phyloP scores from a whole-genome alignment of 768 basidiomycete species.

The Lentinula sp. region DNA sequence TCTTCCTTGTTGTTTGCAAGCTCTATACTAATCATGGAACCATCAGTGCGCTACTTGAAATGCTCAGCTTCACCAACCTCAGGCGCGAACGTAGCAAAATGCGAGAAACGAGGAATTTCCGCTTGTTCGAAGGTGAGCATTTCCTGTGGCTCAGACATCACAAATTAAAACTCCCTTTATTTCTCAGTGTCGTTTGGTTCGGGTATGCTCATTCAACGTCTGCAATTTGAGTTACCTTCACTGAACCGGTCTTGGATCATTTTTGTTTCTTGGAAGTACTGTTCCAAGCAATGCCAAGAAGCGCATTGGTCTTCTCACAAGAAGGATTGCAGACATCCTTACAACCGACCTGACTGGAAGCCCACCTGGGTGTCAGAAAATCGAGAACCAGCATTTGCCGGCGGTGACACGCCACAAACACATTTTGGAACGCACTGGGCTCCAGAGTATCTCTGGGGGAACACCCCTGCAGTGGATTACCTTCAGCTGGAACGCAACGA shows the following conservation, averaged over 20 bases:
- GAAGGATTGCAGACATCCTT: constrained; percentile 20
- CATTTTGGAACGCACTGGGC: not conserved
- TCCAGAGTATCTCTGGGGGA: constrained; percentile 21
- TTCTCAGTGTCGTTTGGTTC: not conserved
- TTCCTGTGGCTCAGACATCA: not conserved
- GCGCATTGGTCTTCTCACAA: constrained; percentile 35
- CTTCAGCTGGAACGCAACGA: constrained; percentile 23
- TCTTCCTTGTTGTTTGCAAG: too few relatives aligned
- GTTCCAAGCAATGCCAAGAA: constrained; percentile 40
- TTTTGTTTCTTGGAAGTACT: constrained; percentile 20
- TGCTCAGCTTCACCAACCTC: not conserved
- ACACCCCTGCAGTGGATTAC: constrained; percentile 22
- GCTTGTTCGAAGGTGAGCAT: not conserved
- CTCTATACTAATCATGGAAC: not conserved
- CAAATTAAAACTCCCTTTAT: not conserved
- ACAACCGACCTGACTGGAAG: constrained; percentile 17
- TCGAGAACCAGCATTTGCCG: constrained; percentile 15
- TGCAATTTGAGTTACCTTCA: not conserved
- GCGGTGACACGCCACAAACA: not conserved
- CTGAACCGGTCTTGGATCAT: not conserved
- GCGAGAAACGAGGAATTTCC: not conserved
- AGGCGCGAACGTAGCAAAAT: not conserved
- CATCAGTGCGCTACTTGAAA: not conserved
- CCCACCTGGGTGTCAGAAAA: constrained; percentile 16
- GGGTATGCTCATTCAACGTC: not conserved